Conservation (phyloP, 768 basidiomycete species). For the Boletus coccyginus region DNA sequence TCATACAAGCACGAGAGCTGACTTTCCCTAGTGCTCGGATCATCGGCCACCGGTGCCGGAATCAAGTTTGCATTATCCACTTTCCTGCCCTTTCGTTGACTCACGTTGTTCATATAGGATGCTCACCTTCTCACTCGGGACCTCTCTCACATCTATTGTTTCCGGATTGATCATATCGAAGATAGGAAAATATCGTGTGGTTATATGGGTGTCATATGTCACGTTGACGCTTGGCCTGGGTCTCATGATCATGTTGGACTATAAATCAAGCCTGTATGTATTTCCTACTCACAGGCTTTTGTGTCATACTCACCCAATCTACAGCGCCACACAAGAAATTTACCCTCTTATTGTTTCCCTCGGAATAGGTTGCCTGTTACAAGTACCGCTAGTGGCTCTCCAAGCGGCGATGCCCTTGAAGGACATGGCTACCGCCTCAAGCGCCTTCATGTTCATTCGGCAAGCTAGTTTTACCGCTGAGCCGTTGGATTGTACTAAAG, state of each 20-base stretch:
- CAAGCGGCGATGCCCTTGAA: constrained; percentile 87
- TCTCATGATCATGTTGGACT: constrained; percentile 69
- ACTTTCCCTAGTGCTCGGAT: constrained; percentile 51
- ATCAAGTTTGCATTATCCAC: constrained; percentile 44
- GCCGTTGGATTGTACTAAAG: neutral
- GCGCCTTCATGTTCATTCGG: constrained; percentile 69
- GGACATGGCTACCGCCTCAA: constrained; percentile 82
- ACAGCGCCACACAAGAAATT: constrained; percentile 58
- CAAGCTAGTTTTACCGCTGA: constrained; percentile 21
- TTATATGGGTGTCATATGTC: constrained; percentile 64
- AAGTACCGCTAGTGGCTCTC: constrained; percentile 64
- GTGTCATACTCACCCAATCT: constrained; percentile 4
- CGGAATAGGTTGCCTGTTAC: constrained; percentile 66
- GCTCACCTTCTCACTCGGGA: constrained; percentile 69
- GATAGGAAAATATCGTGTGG: constrained; percentile 54
- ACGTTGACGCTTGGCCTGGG: constrained; percentile 64
- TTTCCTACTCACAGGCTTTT: neutral
- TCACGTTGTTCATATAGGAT: constrained; percentile 43
- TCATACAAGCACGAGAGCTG: neutral
- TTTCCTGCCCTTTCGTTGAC: neutral
- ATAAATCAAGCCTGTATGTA: constrained; percentile 40
- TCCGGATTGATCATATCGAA: constrained; percentile 58
- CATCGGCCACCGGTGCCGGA: constrained; percentile 69
- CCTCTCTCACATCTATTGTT: constrained; percentile 49
- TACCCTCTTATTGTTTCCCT: constrained; percentile 65